phyloP scores from a whole-genome alignment of 306 rosid species.

The Lathyrus tuberosus region DNA sequence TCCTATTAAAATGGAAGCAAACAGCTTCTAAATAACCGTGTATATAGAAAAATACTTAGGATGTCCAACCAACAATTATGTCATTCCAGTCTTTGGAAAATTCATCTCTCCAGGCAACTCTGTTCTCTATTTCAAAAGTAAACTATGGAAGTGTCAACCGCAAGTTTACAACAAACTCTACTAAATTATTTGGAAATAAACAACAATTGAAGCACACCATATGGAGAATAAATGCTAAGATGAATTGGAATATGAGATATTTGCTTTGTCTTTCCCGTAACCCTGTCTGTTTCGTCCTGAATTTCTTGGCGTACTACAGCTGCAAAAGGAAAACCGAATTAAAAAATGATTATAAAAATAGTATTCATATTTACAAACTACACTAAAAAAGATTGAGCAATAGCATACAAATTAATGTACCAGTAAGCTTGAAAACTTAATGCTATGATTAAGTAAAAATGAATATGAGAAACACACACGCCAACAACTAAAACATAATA shows the following conservation, averaged over 20 bases:
- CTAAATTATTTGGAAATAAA: background rate
- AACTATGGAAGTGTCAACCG: constrained; percentile 3
- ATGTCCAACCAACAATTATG: background rate
- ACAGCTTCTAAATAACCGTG: constrained; percentile 4
- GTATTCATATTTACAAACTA: no score
- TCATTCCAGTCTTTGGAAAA: background rate
- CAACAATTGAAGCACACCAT: constrained; percentile 42
- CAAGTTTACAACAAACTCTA: constrained; percentile 19
- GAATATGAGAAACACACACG: background rate
- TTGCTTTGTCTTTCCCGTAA: constrained; percentile 81
- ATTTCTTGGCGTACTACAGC: constrained; percentile 87
- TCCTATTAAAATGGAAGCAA: constrained; percentile 15
- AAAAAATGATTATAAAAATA: constrained; percentile 20
- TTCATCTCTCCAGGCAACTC: background rate
- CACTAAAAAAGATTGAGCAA: background rate
- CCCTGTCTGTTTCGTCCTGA: constrained; percentile 91
- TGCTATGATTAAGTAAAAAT: background rate
- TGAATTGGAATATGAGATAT: constrained; percentile 95
- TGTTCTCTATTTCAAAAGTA: constrained; percentile 1
- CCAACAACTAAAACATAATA: constrained; percentile 5
- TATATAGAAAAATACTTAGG: background rate
- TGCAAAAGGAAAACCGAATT: constrained; percentile 46
- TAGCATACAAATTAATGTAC: constrained; percentile 18
- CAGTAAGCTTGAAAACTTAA: constrained; percentile 6
- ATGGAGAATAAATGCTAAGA: no score